Base-by-base conservation (phyloP, 192 early-diverging fungal species). In the Mortierella hygrophila region DNA sequence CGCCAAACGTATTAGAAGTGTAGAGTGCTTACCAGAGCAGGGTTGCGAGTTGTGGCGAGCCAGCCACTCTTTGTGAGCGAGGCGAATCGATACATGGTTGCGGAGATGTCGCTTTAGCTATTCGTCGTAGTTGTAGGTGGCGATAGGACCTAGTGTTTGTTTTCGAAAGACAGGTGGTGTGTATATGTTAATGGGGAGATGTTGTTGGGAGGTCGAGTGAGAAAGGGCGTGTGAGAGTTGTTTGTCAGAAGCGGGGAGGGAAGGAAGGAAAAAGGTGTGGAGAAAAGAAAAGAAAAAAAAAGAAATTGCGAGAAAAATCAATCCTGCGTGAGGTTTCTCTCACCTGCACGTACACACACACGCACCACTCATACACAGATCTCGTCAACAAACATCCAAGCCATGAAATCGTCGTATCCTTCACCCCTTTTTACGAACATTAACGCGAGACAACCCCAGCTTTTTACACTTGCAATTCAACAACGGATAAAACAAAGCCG, bases 31-130 rank as follows among this genome's bases (percentile, higher is more conserved):
- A 86, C 84, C 84, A 80, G 57, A 16, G 70, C 35, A 16, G 84
- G 79, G 32, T 68, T 78, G 47, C 71, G 82, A 54, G 32, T 49
- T 15, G 75, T 20, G 35, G 79, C 38, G 8, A 69, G 68, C 72
- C 46, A 77, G 37, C 78, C 77, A 41, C 44, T 73, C 65, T 52
- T 86, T 76, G 84, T 63, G 37, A 86, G 32, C 11, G 79, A 77
- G n/a, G 84, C 32, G 10, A 86, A 72, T 18, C 84, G 84, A 75
- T 86, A 86, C 84, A 86, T 86, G 40, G 65, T n/a, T 32, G 16
- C 6, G 26, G 13, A 29, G n/a, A 70, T 44, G 76, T 72, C n/a
- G 18, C 29, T 65, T 29, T 26, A 65, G 60, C 41, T 40, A 41
- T 16, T 16, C 40, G n/a, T 16, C 60, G 68, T 29, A 23, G 40